These are phyloP conservation scores for Salix dunnii DNA, from an alignment of 345 rosid genomes.

Conservation along the genomic window DNA sequence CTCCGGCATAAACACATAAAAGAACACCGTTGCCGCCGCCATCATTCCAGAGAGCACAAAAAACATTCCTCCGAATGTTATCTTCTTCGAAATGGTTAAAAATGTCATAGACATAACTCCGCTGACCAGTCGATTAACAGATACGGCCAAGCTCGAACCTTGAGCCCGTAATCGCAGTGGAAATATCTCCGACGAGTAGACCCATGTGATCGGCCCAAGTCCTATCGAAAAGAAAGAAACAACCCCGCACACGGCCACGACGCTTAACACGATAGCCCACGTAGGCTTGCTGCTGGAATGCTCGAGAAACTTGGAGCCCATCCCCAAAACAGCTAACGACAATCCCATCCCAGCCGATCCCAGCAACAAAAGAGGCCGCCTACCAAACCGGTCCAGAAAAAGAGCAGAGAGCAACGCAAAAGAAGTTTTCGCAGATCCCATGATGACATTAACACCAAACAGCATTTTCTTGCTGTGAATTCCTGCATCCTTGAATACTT, in stretches of 20 bases:
- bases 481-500: constrained; percentile 56
- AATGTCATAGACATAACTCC: constrained; percentile 65
- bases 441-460: constrained; percentile 49
- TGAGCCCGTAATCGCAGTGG: constrained; percentile 67
- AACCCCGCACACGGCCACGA: constrained; percentile 45
- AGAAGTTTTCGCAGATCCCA: constrained; percentile 45
- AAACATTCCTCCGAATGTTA: constrained; percentile 57
- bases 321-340: constrained; percentile 45
- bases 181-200: constrained; percentile 66
- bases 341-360: constrained; percentile 53
- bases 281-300: constrained; percentile 27
- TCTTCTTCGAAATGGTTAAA: constrained; percentile 33
- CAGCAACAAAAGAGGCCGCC: constrained; percentile 57
- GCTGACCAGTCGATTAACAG: constrained; percentile 61
- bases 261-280: constrained; percentile 44
- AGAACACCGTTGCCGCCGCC: constrained; percentile 41
- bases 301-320: constrained; percentile 41
- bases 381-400: constrained; percentile 50
- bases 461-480: constrained; percentile 42
- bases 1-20: constrained; percentile 51
- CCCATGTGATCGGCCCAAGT: constrained; percentile 76
- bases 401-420: constrained; percentile 58
- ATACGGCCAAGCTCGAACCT: constrained; percentile 58
- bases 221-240: constrained; percentile 70
- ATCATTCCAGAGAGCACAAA: constrained; percentile 47